Evolutionary conservation across 1,284 basidiomycete species (phyloP), one percentile per base, ranked within the genome.

Genomic region (Malassezia pachydermatis): DNA sequence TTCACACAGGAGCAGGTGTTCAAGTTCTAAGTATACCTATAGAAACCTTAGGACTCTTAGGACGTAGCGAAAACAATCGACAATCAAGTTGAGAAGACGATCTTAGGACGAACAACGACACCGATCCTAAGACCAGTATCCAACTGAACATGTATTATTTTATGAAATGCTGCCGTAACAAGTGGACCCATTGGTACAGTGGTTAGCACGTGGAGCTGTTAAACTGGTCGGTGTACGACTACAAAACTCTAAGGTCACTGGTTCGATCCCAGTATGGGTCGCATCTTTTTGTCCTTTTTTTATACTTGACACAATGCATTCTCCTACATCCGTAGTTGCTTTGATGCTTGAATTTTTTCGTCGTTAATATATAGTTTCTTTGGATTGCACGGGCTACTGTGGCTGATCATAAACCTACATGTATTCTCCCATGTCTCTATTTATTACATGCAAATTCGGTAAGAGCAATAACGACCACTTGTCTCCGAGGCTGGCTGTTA

Each of bases 391-490:
- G n/a, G n/a, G n/a, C n/a, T n/a, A n/a, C n/a, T n/a, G n/a, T n/a
- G n/a, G n/a, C n/a, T n/a, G n/a, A n/a, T n/a, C n/a, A n/a, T n/a
- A n/a, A n/a, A n/a, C n/a, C n/a, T n/a, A n/a, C n/a, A n/a, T 30
- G 29, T 30, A 30, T n/a, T 30, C 10, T 9, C 9, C 9, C 29
- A 30, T 9, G n/a, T 30, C n/a, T 13, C 28, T 51, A 41, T 46
- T 25, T 27, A 29, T 58, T 53, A 65, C 51, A 69, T 57, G 48
- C 67, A 88, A 70, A 88, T 86, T 51, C 87, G 82, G 76, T 88
- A 92, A 63, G 84, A 88, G 52, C 86, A 86, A 70, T 90, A 96
- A 64, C 94, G 80, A 56, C 92, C 94, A 59, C 85, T 86, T 14
- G 94, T 98, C 77, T 98, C 94, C 73, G 86, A 89, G 20, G 89